Conservation (phyloP, 2,329 filamentous ascomycete genomes). For the Ilyonectria sp. region DNA sequence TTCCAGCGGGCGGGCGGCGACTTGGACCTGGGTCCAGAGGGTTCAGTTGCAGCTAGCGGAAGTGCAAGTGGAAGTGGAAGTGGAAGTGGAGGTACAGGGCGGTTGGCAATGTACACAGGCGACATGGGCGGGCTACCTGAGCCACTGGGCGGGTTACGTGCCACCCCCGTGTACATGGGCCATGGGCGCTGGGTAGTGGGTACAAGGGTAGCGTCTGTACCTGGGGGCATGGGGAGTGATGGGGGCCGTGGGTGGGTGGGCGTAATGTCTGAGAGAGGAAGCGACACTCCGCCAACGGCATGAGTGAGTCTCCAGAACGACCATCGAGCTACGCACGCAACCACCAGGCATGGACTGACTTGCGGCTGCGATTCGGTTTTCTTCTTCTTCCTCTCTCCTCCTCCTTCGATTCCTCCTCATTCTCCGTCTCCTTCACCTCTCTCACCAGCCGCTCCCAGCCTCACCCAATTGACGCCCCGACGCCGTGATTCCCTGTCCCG, state of each 20-base stretch:
- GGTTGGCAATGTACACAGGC: slow-evolving; percentile 8
- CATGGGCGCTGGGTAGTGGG: slow-evolving; percentile 13
- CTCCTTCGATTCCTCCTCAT: slow-evolving; percentile 29
- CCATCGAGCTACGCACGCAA: slow-evolving; percentile 44
- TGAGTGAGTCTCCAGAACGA: slow-evolving; percentile 41
- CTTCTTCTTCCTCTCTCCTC: slow-evolving; percentile 35
- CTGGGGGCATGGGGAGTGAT: slow-evolving; percentile 20
- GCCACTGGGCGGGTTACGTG: slow-evolving; percentile 14
- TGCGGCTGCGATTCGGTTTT: slow-evolving; percentile 41
- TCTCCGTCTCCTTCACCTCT: slow-evolving; percentile 29
- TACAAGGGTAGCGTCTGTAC: slow-evolving; percentile 14
- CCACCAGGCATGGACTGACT: slow-evolving; percentile 51
- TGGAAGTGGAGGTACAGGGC: slow-evolving; percentile 16
- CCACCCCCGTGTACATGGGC: neutral
- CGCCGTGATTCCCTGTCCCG: slow-evolving; percentile 22
- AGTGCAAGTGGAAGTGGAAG: slow-evolving; percentile 15
- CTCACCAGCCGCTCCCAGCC: slow-evolving; percentile 7
- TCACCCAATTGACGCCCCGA: slow-evolving; percentile 26
- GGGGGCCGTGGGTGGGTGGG: slow-evolving; percentile 27
- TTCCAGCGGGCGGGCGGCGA: slow-evolving; percentile 25
- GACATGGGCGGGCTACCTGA: slow-evolving; percentile 23
- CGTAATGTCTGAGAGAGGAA: slow-evolving; percentile 45
- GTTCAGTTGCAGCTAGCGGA: slow-evolving; percentile 27
- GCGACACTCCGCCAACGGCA: slow-evolving; percentile 49
- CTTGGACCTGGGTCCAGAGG: slow-evolving; percentile 23